Conservation (phyloP, 768 basidiomycete genomes). For the Obba rivulosa region DNA sequence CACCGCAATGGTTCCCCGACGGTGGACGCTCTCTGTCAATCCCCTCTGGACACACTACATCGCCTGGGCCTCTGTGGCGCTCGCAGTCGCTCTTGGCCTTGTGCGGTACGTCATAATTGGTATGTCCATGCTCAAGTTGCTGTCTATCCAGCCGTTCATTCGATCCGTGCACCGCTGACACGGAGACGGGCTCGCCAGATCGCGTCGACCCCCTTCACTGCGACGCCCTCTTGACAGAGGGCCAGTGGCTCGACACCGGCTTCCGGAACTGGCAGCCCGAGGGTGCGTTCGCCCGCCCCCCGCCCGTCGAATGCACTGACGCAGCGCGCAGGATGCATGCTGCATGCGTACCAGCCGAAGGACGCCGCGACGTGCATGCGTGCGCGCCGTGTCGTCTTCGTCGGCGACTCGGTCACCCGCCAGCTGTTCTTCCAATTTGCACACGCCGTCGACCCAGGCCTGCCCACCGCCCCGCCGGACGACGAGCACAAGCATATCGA, state of each 20-base stretch:
- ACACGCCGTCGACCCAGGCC: conserved; percentile 49
- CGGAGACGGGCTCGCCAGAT: conserved; percentile 37
- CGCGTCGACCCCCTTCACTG: conserved; percentile 71
- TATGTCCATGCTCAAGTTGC: conserved; percentile 21
- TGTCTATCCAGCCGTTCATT: neutral
- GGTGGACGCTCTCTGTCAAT: conserved; percentile 21
- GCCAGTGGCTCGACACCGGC: conserved; percentile 70
- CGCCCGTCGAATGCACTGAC: neutral
- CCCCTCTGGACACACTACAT: conserved; percentile 49
- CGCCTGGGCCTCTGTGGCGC: conserved; percentile 31
- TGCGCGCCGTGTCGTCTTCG: conserved; percentile 62
- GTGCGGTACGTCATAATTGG: conserved; percentile 39
- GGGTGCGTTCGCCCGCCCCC: conserved; percentile 41
- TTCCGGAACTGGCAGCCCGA: conserved; percentile 84
- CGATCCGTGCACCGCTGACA: neutral
- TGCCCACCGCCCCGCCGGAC: conserved; percentile 47
- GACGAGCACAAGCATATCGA: conserved; percentile 69
- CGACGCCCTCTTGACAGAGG: conserved; percentile 59
- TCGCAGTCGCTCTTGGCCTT: conserved; percentile 40
- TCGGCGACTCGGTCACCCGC: conserved; percentile 83
- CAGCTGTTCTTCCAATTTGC: conserved; percentile 74
- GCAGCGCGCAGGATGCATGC: conserved; percentile 64
- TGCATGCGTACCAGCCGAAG: conserved; percentile 53
- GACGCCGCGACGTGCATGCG: conserved; percentile 52
- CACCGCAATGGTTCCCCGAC: conserved; percentile 19